These are phyloP conservation scores for Saccharomycopsis phalli DNA, from an alignment of 1,139 yeast species.

Conservation along the genomic window DNA sequence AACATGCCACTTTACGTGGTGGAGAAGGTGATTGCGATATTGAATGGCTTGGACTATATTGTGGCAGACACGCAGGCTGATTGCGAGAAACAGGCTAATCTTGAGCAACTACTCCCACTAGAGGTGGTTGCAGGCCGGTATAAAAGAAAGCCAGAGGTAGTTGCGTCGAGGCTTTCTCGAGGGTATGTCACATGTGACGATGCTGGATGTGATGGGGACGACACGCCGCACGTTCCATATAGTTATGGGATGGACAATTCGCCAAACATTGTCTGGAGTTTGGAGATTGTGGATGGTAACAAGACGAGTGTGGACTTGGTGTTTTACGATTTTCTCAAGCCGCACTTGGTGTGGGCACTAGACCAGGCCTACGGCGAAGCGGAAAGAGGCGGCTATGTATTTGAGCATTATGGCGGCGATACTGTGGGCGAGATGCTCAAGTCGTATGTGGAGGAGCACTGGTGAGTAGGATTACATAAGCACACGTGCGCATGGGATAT, in stretches of 20 bases:
- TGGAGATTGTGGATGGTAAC: conserved; percentile 24
- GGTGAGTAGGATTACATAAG: conserved; percentile 22
- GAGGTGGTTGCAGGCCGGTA: conserved; percentile 12
- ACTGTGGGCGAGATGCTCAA: conserved; percentile 43
- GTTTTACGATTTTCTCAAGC: conserved; percentile 66
- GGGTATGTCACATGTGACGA: conserved; percentile 86
- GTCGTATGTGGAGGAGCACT: conserved; percentile 30
- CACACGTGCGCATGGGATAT: not conserved
- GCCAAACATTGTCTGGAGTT: conserved; percentile 17
- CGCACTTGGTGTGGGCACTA: conserved; percentile 52
- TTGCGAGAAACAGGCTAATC: not conserved
- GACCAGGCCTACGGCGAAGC: conserved; percentile 23
- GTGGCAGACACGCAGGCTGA: conserved; percentile 20
- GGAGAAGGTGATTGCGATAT: conserved; percentile 34
- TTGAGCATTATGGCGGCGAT: conserved; percentile 40
- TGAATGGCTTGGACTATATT: conserved; percentile 46
- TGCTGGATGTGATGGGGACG: conserved; percentile 80
- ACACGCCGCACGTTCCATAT: conserved; percentile 75
- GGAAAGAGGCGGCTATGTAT: conserved; percentile 27
- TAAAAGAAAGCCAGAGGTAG: conserved; percentile 8
- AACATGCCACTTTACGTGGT: conserved; percentile 45
- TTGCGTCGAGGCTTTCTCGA: conserved; percentile 21
- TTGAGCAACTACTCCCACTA: conserved; percentile 12
- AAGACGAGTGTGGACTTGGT: conserved; percentile 53
- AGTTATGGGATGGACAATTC: conserved; percentile 27